Percentiles rank a stretch among this genome's conserved stretches.
phyloP scores from a whole-genome alignment of 192 early-diverging fungal genomes.

The Dissophora globulifera region DNA sequence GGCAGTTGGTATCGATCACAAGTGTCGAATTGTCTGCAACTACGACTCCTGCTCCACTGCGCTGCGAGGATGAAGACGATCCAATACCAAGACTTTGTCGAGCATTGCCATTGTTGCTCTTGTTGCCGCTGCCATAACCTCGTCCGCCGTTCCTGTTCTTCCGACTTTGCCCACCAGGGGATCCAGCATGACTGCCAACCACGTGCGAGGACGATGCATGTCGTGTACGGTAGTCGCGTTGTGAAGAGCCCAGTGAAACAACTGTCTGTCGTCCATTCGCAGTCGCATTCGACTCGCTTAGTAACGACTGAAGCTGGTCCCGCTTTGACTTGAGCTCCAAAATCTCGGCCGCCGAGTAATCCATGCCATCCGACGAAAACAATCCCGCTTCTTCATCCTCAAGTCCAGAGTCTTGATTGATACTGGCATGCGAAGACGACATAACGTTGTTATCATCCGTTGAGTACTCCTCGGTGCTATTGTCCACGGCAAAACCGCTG shows the following conservation, averaged over 20 bases:
- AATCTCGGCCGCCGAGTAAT: slow-evolving; percentile 29
- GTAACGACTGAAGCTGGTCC: slow-evolving; percentile 35
- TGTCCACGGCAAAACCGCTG: background rate
- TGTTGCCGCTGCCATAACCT: background rate
- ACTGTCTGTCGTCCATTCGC: slow-evolving; percentile 7
- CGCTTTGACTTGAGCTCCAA: slow-evolving; percentile 49
- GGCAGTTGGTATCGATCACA: slow-evolving; percentile 69
- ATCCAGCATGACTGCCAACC: background rate
- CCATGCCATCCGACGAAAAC: slow-evolving; percentile 21
- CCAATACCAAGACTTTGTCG: background rate
- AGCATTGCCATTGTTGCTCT: background rate
- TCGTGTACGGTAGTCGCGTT: slow-evolving; percentile 13
- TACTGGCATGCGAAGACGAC: slow-evolving; percentile 33
- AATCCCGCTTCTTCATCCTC: slow-evolving; percentile 28
- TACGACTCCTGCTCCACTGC: slow-evolving; percentile 31
- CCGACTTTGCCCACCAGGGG: slow-evolving; percentile 1
- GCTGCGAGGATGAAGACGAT: slow-evolving; percentile 6
- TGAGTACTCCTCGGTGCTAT: slow-evolving; percentile 24
- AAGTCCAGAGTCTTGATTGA: slow-evolving; percentile 44
- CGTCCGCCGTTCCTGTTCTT: slow-evolving; percentile 11
- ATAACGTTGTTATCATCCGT: slow-evolving; percentile 34
- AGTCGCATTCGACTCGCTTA: slow-evolving; percentile 26
- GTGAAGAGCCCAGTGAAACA: slow-evolving; percentile 19
- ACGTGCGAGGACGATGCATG: background rate
- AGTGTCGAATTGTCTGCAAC: slow-evolving; percentile 54